Evolutionary conservation across 129 eudicot genomes (phyloP).

Genomic region (Centrapalus pauciflorus): DNA sequence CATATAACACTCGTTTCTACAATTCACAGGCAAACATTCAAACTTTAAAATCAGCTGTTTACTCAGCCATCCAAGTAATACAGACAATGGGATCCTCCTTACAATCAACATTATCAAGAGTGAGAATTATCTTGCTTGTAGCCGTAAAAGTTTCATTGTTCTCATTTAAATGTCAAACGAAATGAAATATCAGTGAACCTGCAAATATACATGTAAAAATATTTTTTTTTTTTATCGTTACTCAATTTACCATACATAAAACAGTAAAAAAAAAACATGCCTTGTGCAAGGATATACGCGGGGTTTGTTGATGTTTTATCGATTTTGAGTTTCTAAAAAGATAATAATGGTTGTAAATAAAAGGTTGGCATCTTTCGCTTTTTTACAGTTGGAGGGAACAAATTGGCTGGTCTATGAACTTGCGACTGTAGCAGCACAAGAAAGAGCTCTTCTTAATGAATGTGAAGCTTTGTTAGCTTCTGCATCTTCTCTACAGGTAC

Average conservation of each 20-base stretch:
- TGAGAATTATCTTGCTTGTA: conserved; percentile 30
- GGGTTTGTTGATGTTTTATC: background rate
- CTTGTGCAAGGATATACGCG: background rate
- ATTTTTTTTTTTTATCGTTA: background rate
- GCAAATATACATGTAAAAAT: background rate
- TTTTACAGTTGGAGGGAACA: conserved; percentile 67
- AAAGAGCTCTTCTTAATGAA: conserved; percentile 79
- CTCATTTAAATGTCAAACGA: background rate
- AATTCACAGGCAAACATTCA: conserved; percentile 58
- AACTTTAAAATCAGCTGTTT: conserved; percentile 58
- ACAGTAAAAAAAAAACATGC: conserved; percentile 1
- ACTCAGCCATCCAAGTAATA: conserved; percentile 83
- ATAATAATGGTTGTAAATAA: conserved; percentile 2
- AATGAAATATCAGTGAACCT: background rate
- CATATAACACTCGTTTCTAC: background rate
- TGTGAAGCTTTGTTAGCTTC: conserved; percentile 70
- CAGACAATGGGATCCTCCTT: conserved; percentile 71
- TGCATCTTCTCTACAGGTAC: conserved; percentile 73
- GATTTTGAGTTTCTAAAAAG: too few species aligned
- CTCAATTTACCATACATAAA: conserved; percentile 5
- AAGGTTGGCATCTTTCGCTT: background rate
- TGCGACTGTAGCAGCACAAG: conserved; percentile 70
- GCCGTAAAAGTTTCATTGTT: too few species aligned
- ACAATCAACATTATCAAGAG: conserved; percentile 52
- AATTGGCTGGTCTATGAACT: conserved; percentile 77